A percentile compares a stretch with the other conserved stretches of the same genome.
These are phyloP conservation scores for Penicillium digitatum DNA, from an alignment of 2,329 filamentous ascomycete species.

Conservation along the genomic window DNA sequence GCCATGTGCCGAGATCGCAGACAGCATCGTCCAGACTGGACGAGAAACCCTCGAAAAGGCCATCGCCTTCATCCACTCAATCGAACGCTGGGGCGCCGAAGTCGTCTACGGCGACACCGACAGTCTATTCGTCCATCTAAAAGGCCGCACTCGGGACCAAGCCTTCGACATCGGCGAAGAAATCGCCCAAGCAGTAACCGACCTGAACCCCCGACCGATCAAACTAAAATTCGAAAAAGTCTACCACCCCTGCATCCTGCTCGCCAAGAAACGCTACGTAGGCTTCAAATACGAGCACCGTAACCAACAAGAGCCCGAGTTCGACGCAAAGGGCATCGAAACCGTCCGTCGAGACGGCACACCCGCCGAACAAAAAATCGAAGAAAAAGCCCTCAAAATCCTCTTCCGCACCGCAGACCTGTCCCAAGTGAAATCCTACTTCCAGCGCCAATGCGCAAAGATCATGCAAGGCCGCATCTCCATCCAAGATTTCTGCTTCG, in stretches of 20 bases:
- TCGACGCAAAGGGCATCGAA: constrained; percentile 98
- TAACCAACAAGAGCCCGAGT: constrained; percentile 73
- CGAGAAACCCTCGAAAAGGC: constrained; percentile 92
- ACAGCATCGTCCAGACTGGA: constrained; percentile 95
- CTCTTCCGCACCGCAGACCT: constrained; percentile 88
- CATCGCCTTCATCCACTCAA: constrained; percentile 86
- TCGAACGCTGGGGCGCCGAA: constrained; percentile 84
- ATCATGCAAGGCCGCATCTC: constrained; percentile 86
- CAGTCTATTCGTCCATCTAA: constrained; percentile 85
- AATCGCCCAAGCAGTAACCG: constrained; percentile 80
- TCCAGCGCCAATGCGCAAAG: constrained; percentile 83
- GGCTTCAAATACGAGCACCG: constrained; percentile 91
- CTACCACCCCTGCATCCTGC: constrained; percentile 87
- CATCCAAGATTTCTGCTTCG: constrained; percentile 94
- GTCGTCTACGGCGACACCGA: constrained; percentile 98
- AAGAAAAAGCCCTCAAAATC: constrained; percentile 83
- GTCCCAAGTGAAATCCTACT: constrained; percentile 82
- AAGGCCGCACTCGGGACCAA: constrained; percentile 78
- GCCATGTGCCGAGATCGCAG: constrained; percentile 96
- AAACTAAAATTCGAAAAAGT: constrained; percentile 99
- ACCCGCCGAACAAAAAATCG: constrained; percentile 91
- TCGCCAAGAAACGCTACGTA: constrained; percentile 97
- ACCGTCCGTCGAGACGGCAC: constrained; percentile 93
- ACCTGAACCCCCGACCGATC: constrained; percentile 83
- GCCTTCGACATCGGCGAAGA: constrained; percentile 92